Conservation (phyloP, 306 rosid species). For the Hippophae gyantsensis region DNA sequence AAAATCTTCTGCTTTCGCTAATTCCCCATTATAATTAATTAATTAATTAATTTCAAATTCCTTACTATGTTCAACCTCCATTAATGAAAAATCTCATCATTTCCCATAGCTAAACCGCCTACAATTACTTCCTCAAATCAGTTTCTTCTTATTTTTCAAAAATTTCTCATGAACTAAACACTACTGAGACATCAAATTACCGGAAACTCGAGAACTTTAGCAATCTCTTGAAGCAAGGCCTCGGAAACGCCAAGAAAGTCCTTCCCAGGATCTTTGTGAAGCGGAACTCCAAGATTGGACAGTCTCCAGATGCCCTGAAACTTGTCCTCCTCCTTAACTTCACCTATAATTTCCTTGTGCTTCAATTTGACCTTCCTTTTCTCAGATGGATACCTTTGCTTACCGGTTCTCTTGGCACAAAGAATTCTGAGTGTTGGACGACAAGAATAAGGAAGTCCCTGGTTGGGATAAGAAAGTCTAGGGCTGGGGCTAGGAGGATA, state of each 20-base stretch:
- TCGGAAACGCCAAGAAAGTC: conserved; percentile 63
- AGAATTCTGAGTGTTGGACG: conserved; percentile 26
- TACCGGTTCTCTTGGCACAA: conserved; percentile 68
- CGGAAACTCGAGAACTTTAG: conserved; percentile 70
- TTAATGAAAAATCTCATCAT: neutral
- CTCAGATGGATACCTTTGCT: conserved; percentile 84
- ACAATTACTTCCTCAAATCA: neutral
- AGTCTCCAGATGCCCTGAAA: conserved; percentile 76
- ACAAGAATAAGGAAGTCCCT: conserved; percentile 11
- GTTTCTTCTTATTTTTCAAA: neutral
- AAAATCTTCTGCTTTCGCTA: too few relatives aligned
- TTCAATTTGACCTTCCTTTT: conserved; percentile 63
- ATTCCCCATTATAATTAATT: too few relatives aligned
- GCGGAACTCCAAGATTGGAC: conserved; percentile 64
- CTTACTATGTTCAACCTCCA: too few relatives aligned
- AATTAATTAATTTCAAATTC: too few relatives aligned
- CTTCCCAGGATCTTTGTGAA: conserved; percentile 73
- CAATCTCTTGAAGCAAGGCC: conserved; percentile 56
- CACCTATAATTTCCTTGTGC: conserved; percentile 36
- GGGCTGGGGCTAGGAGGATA: conserved; percentile 18
- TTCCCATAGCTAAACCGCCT: neutral
- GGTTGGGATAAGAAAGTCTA: conserved; percentile 6
- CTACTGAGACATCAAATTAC: conserved; percentile 23
- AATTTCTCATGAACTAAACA: conserved; percentile 2
- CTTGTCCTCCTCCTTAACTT: conserved; percentile 34